phyloP scores from a whole-genome alignment of 1,284 basidiomycete genomes.

The Ganoderma meredithae region DNA sequence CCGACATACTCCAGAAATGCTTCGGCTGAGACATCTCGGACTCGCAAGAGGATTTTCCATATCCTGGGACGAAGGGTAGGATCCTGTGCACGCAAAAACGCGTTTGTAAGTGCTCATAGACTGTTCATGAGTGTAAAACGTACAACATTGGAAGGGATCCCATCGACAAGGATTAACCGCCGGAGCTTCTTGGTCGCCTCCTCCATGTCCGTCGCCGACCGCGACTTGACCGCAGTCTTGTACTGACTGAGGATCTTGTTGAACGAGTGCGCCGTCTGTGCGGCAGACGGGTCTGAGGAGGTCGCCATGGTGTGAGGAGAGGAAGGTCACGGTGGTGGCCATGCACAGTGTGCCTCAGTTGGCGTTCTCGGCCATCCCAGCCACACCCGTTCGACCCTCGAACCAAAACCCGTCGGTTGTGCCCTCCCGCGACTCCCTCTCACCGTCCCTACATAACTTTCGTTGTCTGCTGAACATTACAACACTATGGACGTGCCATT shows the following conservation, averaged over 20 bases:
- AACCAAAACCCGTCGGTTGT: constrained; percentile 5
- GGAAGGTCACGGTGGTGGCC: constrained; percentile 20
- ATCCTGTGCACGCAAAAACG: constrained; percentile 56
- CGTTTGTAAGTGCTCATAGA: constrained; percentile 4
- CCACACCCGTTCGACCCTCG: constrained; percentile 15
- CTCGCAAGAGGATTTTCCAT: constrained; percentile 92
- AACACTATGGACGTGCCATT: constrained; percentile 73
- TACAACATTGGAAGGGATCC: constrained; percentile 78
- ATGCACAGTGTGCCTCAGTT: constrained; percentile 19
- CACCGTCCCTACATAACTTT: neutral
- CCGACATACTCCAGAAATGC: constrained; percentile 85
- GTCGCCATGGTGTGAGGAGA: constrained; percentile 27
- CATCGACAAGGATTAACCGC: constrained; percentile 86
- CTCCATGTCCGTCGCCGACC: constrained; percentile 72
- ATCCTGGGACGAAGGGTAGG: constrained; percentile 78
- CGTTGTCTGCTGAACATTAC: neutral
- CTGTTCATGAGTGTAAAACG: constrained; percentile 20
- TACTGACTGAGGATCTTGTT: constrained; percentile 79
- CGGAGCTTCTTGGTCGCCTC: constrained; percentile 85
- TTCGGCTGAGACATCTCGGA: constrained; percentile 78
- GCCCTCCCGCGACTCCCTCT: neutral
- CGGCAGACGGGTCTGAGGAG: constrained; percentile 36
- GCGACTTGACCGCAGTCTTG: constrained; percentile 65
- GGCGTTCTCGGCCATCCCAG: constrained; percentile 24
- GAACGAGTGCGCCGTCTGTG: constrained; percentile 71